Percentiles rank a stretch among this genome's conserved stretches.
phyloP scores from a whole-genome alignment of 2,329 filamentous ascomycete genomes.

The Fusarium keratoplasticum region DNA sequence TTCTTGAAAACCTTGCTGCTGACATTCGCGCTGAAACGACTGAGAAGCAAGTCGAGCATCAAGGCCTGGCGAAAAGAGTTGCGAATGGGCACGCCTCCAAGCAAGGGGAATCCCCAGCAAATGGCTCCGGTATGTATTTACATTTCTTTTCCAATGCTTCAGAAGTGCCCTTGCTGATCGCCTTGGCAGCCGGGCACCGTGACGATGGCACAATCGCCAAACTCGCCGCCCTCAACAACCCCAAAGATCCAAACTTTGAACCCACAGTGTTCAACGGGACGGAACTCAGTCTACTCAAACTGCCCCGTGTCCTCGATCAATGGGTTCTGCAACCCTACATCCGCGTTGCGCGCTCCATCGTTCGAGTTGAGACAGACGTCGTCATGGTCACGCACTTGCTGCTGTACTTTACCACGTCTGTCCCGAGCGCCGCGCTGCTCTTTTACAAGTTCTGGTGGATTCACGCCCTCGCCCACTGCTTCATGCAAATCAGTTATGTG shows the following conservation, averaged over 20 bases:
- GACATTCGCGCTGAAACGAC: background rate
- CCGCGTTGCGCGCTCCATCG: slow-evolving; percentile 62
- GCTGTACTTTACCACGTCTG: slow-evolving; percentile 74
- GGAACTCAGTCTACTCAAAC: slow-evolving; percentile 53
- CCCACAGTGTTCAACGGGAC: slow-evolving; percentile 58
- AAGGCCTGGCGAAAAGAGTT: background rate
- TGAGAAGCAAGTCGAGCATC: background rate
- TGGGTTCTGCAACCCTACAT: slow-evolving; percentile 71
- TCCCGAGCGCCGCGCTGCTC: slow-evolving; percentile 75
- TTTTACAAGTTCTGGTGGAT: slow-evolving; percentile 74
- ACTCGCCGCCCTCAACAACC: slow-evolving; percentile 57
- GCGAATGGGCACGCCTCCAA: background rate
- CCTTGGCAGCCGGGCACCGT: background rate
- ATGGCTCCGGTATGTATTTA: background rate
- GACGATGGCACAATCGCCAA: background rate
- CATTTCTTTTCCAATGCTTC: background rate
- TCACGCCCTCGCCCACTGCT: slow-evolving; percentile 74
- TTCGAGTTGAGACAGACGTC: slow-evolving; percentile 77
- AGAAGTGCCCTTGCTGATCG: background rate
- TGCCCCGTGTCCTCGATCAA: slow-evolving; percentile 55
- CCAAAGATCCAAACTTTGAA: slow-evolving; percentile 55
- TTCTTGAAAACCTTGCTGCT: background rate
- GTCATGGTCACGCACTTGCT: slow-evolving; percentile 82
- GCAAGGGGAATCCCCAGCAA: background rate
- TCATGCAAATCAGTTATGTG: slow-evolving; percentile 75